A percentile compares a stretch with the other conserved stretches of the same genome.
Evolutionary conservation across 768 basidiomycete genomes (phyloP).

Genomic region (Galerina marginata): DNA sequence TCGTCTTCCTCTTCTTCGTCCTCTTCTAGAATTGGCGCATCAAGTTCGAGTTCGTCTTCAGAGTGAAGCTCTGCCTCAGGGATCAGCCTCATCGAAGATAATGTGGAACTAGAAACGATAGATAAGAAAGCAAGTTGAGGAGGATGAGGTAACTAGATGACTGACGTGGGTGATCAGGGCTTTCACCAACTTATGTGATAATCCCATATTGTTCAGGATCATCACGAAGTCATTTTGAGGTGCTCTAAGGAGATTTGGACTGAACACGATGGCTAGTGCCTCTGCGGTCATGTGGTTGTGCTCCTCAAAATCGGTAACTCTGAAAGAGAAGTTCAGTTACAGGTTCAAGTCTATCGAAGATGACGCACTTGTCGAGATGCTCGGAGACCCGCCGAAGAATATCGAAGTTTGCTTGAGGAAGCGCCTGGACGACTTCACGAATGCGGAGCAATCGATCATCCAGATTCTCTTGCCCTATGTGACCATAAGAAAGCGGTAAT

Average conservation of each 20-base stretch:
- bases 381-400: slow-evolving; percentile 80
- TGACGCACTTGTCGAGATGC: slow-evolving; percentile 75
- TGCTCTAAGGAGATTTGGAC: slow-evolving; percentile 78
- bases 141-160: not conserved
- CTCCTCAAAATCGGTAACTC: slow-evolving; percentile 89
- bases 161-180: slow-evolving; percentile 77
- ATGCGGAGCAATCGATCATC: slow-evolving; percentile 68
- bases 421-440: slow-evolving; percentile 66
- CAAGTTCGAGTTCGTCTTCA: slow-evolving; percentile 60
- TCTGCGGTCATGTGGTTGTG: slow-evolving; percentile 91
- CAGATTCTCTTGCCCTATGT: slow-evolving; percentile 68
- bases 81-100: slow-evolving; percentile 76
- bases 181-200: slow-evolving; percentile 77
- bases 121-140: slow-evolving; percentile 12
- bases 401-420: slow-evolving; percentile 79
- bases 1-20: slow-evolving; percentile 55
- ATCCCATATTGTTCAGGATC: slow-evolving; percentile 81
- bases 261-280: slow-evolving; percentile 85
- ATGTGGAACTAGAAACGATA: slow-evolving; percentile 52
- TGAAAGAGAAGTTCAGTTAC: slow-evolving; percentile 27
- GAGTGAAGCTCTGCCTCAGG: slow-evolving; percentile 64
- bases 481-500: not conserved
- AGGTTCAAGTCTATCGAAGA: not conserved
- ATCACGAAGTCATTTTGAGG: slow-evolving; percentile 80
- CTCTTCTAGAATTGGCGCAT: slow-evolving; percentile 71